Evolutionary conservation across 2,329 filamentous ascomycete genomes (phyloP).

Genomic region (Colletotrichum shisoi): DNA sequence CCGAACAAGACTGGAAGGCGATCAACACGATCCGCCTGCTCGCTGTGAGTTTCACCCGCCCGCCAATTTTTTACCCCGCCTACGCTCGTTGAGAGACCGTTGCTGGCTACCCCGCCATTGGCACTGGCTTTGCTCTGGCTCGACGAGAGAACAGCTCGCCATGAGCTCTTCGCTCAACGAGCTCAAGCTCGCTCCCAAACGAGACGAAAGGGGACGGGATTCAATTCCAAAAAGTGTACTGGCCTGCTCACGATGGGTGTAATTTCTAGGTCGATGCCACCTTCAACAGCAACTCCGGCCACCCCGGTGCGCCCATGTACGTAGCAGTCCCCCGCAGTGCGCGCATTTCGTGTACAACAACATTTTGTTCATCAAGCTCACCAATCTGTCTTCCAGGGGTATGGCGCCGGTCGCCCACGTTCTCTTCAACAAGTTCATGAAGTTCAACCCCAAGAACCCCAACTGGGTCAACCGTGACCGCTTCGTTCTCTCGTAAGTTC

Average conservation of each 20-base stretch:
- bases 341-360: conserved; percentile 7
- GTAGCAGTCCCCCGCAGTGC: conserved; percentile 49
- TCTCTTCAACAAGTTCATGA: conserved; percentile 99
- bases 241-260: conserved; percentile 12
- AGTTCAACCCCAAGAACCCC: conserved; percentile 99
- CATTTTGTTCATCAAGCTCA: conserved; percentile 44
- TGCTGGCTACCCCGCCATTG: conserved; percentile 49
- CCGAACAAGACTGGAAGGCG: conserved; percentile 84
- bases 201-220: background rate
- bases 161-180: background rate
- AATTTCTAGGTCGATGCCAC: conserved; percentile 89
- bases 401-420: conserved; percentile 97
- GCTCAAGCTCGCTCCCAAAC: background rate
- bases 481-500: conserved; percentile 96
- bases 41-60: conserved; percentile 73
- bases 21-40: conserved; percentile 98
- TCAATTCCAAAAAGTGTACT: background rate
- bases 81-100: conserved; percentile 44
- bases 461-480: conserved; percentile 96
- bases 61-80: conserved; percentile 46
- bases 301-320: conserved; percentile 97
- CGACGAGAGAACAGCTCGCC: conserved; percentile 25
- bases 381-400: conserved; percentile 57
- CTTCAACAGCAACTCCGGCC: conserved; percentile 92
- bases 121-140: conserved; percentile 29